Base-by-base conservation (phyloP, 768 basidiomycete genomes). In the Mycena belliarum region DNA sequence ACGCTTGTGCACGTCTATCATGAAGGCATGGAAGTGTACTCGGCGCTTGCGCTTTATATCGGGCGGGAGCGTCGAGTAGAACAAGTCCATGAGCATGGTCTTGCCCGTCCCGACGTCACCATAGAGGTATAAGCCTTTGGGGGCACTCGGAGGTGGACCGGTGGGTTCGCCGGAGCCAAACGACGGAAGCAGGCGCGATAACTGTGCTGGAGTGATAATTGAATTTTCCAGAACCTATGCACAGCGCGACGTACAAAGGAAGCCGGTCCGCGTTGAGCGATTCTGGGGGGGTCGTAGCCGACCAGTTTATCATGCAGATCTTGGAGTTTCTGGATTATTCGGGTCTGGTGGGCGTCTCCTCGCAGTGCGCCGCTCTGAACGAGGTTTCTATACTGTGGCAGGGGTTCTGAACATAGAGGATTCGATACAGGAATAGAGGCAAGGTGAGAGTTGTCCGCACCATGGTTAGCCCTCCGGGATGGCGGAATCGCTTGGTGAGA, bases 31-130 rank as follows among this genome's bases (percentile, higher is more conserved):
- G 70, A 99, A 99, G 72, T 99, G 97, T 16, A 98, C 93, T 28
- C 97, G 82, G 52, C 91, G 87, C 73, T 92, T 93, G 57, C 84
- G 82, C 43, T 73, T 82, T 52, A 91, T 75, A 42, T 80, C 75
- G 0, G 80, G 66, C 1, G 91, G 89, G 2, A 97, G 84, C 2
- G 94, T 86, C 61, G 87, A 83, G 76, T 90, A 95, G 73, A 97
- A 97, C 23, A 99, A 79, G 72, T 99, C 97, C 97, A 99, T 99
- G 61, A 99, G 86, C 95, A 98, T 98, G 0, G 90, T 91, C 78
- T 98, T 98, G 15, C 97, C 96, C 10, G 96, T 97, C 2, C 96
- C 96, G 58, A 99, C 97, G 64, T 94, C 91, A 29, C 96, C 97
- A 69, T 91, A 94, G 20, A 99, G 87, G 75, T 99, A 98, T 28